phyloP scores from a whole-genome alignment of 2,329 filamentous ascomycete species.

The Trichoderma polysporum region DNA sequence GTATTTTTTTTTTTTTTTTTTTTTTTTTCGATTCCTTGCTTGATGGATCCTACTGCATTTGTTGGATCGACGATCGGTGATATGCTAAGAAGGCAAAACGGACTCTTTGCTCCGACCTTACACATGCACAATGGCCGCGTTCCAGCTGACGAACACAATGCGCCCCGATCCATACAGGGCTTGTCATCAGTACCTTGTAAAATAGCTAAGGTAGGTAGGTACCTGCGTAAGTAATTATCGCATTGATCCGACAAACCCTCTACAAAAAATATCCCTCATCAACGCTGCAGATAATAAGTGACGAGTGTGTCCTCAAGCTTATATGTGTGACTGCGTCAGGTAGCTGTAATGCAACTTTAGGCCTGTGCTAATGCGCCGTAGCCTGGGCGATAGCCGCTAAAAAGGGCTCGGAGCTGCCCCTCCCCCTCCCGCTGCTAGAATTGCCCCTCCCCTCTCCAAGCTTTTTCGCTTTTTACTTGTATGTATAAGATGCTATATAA shows the following conservation, averaged over 20 bases:
- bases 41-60: not conserved
- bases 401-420: conserved; percentile 4
- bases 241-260: not conserved
- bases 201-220: not conserved
- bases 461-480: not conserved
- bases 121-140: not conserved
- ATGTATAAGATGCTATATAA: not conserved
- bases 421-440: conserved; percentile 4
- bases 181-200: not conserved
- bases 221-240: not conserved
- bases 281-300: not conserved
- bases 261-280: conserved; percentile 10
- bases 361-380: conserved; percentile 3
- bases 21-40: not conserved
- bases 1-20: not conserved
- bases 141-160: not conserved
- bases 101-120: conserved; percentile 14
- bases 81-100: not conserved
- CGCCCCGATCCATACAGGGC: not conserved
- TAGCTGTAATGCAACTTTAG: conserved; percentile 12
- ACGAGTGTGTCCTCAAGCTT: not conserved
- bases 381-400: not conserved
- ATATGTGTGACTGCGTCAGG: not conserved
- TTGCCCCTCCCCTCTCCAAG: conserved; percentile 9
- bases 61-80: not conserved